phyloP scores from a whole-genome alignment of 495 filamentous ascomycete genomes.

The Aspergillus avenaceus region DNA sequence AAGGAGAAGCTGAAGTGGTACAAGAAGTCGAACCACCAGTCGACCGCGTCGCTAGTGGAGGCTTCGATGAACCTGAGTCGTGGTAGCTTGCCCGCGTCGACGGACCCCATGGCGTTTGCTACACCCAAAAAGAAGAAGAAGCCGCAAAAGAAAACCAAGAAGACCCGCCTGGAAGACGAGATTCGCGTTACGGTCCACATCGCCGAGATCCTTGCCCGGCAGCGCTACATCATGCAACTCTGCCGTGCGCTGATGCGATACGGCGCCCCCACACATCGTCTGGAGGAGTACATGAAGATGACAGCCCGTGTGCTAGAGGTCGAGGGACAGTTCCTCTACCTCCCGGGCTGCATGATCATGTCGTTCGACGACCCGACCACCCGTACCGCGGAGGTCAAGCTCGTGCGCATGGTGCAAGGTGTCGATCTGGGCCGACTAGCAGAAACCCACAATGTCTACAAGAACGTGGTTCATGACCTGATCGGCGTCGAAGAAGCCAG shows the following conservation, averaged over 20 bases:
- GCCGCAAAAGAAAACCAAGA: constrained; percentile 28
- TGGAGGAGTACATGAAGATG: constrained; percentile 91
- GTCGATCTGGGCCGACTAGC: constrained; percentile 81
- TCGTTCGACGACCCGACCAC: constrained; percentile 87
- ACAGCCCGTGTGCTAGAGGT: constrained; percentile 83
- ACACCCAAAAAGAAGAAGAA: constrained; percentile 29
- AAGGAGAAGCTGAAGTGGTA: constrained; percentile 63
- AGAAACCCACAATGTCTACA: constrained; percentile 88
- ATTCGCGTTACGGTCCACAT: constrained; percentile 81
- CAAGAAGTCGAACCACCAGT: constrained; percentile 47
- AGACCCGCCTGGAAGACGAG: constrained; percentile 58
- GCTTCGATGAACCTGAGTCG: constrained; percentile 48
- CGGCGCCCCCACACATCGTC: constrained; percentile 71
- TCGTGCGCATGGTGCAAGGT: constrained; percentile 72
- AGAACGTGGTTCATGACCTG: constrained; percentile 84
- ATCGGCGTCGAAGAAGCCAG: constrained; percentile 85
- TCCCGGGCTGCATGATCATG: constrained; percentile 93
- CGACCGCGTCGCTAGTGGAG: constrained; percentile 39
- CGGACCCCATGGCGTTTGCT: constrained; percentile 23
- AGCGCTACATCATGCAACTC: constrained; percentile 81
- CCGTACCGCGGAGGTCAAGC: constrained; percentile 89
- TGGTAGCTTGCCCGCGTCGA: constrained; percentile 27
- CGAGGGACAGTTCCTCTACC: constrained; percentile 86
- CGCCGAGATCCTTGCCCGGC: constrained; percentile 77
- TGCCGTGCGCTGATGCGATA: constrained; percentile 86